Evolutionary conservation across 1,284 basidiomycete species (phyloP).

Genomic region (Marasmius oreades): DNA sequence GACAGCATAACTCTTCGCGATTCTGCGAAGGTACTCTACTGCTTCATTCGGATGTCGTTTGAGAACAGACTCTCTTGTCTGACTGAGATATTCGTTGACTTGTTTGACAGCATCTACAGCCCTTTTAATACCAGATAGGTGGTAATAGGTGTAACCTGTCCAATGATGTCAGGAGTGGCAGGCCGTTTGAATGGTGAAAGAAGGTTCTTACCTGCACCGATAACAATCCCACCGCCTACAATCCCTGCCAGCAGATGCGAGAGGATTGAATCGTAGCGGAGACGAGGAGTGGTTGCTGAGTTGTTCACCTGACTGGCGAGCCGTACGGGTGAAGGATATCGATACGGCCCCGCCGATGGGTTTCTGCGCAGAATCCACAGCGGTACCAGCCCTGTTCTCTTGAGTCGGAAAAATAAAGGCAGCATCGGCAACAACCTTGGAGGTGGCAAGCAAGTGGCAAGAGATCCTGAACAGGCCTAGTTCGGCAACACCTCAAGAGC

Average conservation of each 20-base stretch:
- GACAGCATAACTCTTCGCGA: conserved; percentile 38
- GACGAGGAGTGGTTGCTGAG: not conserved
- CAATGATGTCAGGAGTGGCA: not conserved
- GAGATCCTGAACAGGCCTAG: too few species aligned
- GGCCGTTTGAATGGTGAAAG: not conserved
- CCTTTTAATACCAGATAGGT: conserved; percentile 35
- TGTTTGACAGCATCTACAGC: conserved; percentile 32
- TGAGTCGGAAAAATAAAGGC: too few species aligned
- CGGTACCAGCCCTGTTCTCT: too few species aligned
- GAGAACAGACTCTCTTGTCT: conserved; percentile 33
- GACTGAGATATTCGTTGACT: conserved; percentile 28
- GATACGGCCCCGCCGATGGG: too few species aligned
- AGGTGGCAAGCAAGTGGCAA: too few species aligned
- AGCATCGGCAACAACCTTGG: too few species aligned
- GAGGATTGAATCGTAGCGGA: not conserved
- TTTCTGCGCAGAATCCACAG: too few species aligned
- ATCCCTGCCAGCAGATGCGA: conserved; percentile 7
- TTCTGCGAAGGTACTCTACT: conserved; percentile 33
- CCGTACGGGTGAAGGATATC: not conserved
- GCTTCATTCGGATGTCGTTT: conserved; percentile 35
- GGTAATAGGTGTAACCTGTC: conserved; percentile 35
- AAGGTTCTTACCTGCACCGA: conserved; percentile 3
- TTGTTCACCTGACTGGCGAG: not conserved
- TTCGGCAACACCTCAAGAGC: too few species aligned
- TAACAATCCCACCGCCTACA: conserved; percentile 1